Percentiles rank a stretch among this genome's conserved stretches.
Evolutionary conservation across 768 basidiomycete species (phyloP).

Genomic region (Tricholoma terreum): DNA sequence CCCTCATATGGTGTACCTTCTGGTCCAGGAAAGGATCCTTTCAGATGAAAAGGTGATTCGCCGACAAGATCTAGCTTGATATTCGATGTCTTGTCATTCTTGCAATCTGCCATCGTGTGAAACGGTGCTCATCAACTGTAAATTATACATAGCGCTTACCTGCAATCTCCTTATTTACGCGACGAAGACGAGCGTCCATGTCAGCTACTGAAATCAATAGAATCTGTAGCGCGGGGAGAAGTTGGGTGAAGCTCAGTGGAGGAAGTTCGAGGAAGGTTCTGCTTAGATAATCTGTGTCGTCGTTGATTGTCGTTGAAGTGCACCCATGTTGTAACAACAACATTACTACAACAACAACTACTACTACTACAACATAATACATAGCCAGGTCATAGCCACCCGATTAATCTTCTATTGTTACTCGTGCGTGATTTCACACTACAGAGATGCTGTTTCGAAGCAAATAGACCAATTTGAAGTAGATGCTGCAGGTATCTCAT

Average conservation of each 20-base stretch:
- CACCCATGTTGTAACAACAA: too few species aligned
- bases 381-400: too few species aligned
- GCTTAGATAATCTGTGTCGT: conserved; percentile 4
- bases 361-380: too few species aligned
- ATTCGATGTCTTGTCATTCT: conserved; percentile 88
- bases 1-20: conserved; percentile 93
- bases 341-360: too few species aligned
- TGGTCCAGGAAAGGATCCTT: conserved; percentile 88
- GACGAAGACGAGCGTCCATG: conserved; percentile 86
- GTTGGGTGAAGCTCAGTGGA: too few species aligned
- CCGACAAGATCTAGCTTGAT: conserved; percentile 87
- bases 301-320: too few species aligned
- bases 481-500: too few species aligned
- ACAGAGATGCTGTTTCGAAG: too few species aligned
- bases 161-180: conserved; percentile 93
- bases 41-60: conserved; percentile 87
- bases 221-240: conserved; percentile 1
- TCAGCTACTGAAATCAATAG: conserved; percentile 8
- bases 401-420: too few species aligned
- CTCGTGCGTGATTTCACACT: too few species aligned
- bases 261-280: background rate
- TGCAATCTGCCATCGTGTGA: conserved; percentile 63
- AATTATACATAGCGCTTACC: conserved; percentile 41
- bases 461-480: too few species aligned
- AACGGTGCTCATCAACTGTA: background rate